Conservation (phyloP, 768 basidiomycete genomes). For the Lactifluus subvellereus region DNA sequence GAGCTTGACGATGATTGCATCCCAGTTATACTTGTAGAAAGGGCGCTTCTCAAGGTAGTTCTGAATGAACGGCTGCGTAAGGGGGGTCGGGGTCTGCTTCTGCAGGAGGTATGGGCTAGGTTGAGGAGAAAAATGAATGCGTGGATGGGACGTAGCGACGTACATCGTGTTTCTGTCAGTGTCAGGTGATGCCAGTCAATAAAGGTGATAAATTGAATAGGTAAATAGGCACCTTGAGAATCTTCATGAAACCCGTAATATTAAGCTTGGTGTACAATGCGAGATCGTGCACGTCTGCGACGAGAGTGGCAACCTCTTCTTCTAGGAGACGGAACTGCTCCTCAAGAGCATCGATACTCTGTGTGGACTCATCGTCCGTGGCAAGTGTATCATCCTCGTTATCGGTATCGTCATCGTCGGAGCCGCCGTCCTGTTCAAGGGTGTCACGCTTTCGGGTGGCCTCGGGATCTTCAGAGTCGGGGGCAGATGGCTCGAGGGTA, state of each 20-base stretch:
- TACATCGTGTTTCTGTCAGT: constrained; percentile 89
- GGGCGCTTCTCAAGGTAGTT: constrained; percentile 91
- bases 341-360: constrained; percentile 72
- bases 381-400: constrained; percentile 40
- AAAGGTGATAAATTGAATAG: neutral
- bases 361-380: constrained; percentile 37
- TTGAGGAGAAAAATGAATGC: neutral
- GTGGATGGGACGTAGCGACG: constrained; percentile 24
- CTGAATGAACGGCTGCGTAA: constrained; percentile 86
- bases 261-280: constrained; percentile 95
- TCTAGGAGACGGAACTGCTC: constrained; percentile 83
- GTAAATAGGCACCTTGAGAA: constrained; percentile 63
- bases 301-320: constrained; percentile 91
- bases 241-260: constrained; percentile 98
- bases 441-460: constrained; percentile 40
- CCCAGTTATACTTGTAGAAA: constrained; percentile 96
- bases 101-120: constrained; percentile 30
- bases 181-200: neutral
- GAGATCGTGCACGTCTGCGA: constrained; percentile 88
- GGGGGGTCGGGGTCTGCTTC: constrained; percentile 85
- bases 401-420: constrained; percentile 56
- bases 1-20: constrained; percentile 91
- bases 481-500: constrained; percentile 19
- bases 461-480: constrained; percentile 25
- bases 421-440: constrained; percentile 50